Percentiles rank a stretch among this genome's conserved stretches.
phyloP scores from a whole-genome alignment of 345 rosid genomes.

The Syzygium jambos region DNA sequence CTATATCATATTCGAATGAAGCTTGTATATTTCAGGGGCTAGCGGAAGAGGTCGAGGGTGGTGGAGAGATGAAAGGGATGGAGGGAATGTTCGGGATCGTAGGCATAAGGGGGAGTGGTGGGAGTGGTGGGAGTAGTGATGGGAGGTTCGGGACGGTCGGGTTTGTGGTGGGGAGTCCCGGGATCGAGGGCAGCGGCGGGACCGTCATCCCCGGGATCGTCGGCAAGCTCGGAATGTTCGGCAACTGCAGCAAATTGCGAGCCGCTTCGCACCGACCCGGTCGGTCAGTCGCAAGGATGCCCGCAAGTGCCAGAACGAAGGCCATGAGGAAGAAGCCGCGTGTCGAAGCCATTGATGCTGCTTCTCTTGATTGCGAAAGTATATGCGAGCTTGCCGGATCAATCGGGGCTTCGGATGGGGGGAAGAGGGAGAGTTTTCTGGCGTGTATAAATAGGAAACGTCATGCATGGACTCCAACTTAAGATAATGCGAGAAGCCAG shows the following conservation, averaged over 20 bases:
- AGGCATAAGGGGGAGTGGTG: neutral
- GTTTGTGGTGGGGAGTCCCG: neutral
- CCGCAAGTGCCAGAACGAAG: neutral
- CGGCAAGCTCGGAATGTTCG: neutral
- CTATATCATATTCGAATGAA: neutral
- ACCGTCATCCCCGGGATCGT: neutral
- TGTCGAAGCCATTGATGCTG: neutral
- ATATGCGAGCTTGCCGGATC: neutral
- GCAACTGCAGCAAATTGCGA: neutral
- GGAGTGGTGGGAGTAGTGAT: neutral
- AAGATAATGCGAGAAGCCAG: neutral
- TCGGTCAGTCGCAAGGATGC: neutral
- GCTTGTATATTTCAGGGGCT: neutral
- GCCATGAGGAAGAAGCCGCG: neutral
- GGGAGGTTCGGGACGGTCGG: neutral
- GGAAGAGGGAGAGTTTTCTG: neutral
- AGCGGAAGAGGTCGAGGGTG: neutral
- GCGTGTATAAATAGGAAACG: neutral
- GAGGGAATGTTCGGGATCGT: neutral
- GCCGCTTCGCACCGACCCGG: neutral
- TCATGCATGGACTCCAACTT: neutral
- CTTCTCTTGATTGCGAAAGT: neutral
- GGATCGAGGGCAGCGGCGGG: neutral
- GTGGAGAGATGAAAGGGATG: neutral
- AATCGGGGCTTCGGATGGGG: neutral